Conservation (phyloP, 495 filamentous ascomycete species). For the Aspergillus biplanus region DNA sequence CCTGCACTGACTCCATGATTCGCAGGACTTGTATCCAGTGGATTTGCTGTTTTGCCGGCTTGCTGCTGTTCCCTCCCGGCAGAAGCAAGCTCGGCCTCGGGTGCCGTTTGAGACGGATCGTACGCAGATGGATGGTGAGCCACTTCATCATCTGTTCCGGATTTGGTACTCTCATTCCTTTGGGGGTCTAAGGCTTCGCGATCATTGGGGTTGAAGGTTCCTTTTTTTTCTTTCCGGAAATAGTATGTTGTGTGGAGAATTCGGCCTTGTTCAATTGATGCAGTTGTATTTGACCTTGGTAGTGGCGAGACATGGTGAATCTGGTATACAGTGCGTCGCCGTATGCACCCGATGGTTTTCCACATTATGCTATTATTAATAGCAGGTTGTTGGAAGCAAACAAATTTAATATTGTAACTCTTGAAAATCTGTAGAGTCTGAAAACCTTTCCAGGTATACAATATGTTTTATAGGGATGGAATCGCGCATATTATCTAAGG, state of each 20-base stretch:
- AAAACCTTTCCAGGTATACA: too few relatives aligned
- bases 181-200: not conserved
- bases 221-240: not conserved
- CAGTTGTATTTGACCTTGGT: too few relatives aligned
- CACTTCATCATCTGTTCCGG: slow-evolving; percentile 2
- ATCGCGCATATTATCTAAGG: too few relatives aligned
- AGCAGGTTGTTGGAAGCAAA: too few relatives aligned
- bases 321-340: too few relatives aligned
- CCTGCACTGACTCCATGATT: not conserved
- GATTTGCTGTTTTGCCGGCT: not conserved
- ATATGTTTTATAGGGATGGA: too few relatives aligned
- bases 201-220: not conserved
- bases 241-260: not conserved
- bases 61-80: not conserved
- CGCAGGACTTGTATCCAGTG: not conserved
- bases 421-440: too few relatives aligned
- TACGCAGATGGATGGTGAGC: not conserved
- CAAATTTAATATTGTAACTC: too few relatives aligned
- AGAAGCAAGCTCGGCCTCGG: not conserved
- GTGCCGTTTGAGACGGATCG: not conserved
- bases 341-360: too few relatives aligned
- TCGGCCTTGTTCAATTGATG: too few relatives aligned
- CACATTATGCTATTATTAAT: too few relatives aligned
- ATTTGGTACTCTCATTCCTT: not conserved
- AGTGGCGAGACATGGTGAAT: too few relatives aligned